Evolutionary conservation across 2,329 filamentous ascomycete genomes (phyloP).

Genomic region (Seiridium cupressi): DNA sequence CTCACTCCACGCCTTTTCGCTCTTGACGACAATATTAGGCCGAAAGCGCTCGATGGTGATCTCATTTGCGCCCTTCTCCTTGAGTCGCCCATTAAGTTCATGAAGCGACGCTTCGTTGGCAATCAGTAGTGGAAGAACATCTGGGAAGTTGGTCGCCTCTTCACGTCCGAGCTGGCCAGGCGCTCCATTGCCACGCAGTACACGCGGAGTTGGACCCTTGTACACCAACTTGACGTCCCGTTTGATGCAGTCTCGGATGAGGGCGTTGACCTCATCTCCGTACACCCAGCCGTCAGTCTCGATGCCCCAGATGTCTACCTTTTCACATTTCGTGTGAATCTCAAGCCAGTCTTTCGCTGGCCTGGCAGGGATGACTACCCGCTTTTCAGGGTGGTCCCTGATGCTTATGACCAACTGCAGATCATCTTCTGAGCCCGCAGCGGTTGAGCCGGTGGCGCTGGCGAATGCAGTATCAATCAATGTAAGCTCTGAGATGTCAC

Average conservation of each 20-base stretch:
- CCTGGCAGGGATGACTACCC: constrained; percentile 53
- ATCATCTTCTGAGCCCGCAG: constrained; percentile 9
- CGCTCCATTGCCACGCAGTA: constrained; percentile 54
- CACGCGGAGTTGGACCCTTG: constrained; percentile 57
- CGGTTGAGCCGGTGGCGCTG: background rate
- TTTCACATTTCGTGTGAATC: constrained; percentile 44
- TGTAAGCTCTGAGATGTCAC: constrained; percentile 60
- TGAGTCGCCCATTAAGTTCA: constrained; percentile 56
- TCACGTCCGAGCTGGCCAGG: constrained; percentile 50
- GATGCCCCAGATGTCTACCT: constrained; percentile 57
- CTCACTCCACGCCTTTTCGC: constrained; percentile 57
- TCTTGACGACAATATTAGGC: constrained; percentile 61
- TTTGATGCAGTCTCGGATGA: constrained; percentile 56
- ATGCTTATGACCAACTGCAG: constrained; percentile 49
- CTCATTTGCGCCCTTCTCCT: constrained; percentile 35
- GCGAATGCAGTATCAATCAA: constrained; percentile 43
- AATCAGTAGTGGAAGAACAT: constrained; percentile 56
- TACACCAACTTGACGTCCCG: constrained; percentile 56
- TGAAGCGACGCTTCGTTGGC: constrained; percentile 53
- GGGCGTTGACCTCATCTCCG: constrained; percentile 43
- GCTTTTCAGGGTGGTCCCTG: constrained; percentile 25
- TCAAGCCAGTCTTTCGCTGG: constrained; percentile 52
- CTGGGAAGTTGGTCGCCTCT: constrained; percentile 56
- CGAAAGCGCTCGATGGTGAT: constrained; percentile 62
- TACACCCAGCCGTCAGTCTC: constrained; percentile 58